phyloP scores from a whole-genome alignment of 768 basidiomycete genomes.

The Chalciporus piperatus region DNA sequence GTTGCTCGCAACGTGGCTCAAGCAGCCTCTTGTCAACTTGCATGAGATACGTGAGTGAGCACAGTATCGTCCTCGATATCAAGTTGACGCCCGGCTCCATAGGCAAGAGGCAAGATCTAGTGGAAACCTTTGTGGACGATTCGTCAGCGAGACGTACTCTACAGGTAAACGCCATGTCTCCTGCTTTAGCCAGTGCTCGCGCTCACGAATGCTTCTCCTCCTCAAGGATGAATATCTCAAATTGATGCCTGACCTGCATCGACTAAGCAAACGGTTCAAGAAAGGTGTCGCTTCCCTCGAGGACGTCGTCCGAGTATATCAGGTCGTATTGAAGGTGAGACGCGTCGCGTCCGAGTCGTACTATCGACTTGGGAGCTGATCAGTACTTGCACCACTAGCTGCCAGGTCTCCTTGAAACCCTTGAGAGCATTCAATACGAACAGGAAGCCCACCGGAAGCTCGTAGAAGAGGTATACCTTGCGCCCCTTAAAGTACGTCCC shows the following conservation, averaged over 20 bases:
- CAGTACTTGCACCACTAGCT: conserved; percentile 44
- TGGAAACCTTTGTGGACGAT: conserved; percentile 84
- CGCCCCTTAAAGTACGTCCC: conserved; percentile 52
- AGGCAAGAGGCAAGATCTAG: conserved; percentile 87
- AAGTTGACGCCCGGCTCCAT: background rate
- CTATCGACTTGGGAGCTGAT: background rate
- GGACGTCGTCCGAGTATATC: conserved; percentile 94
- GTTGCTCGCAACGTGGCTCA: conserved; percentile 87
- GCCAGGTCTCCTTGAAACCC: conserved; percentile 65
- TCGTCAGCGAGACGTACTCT: conserved; percentile 64
- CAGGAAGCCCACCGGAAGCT: conserved; percentile 50
- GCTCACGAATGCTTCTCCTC: background rate
- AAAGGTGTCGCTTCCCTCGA: conserved; percentile 81
- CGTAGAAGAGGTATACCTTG: conserved; percentile 66
- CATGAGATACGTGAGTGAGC: conserved; percentile 81
- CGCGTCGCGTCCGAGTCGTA: background rate
- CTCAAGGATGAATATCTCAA: conserved; percentile 89
- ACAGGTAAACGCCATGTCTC: conserved; percentile 48
- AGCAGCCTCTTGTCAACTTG: conserved; percentile 91
- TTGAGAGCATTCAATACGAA: conserved; percentile 50
- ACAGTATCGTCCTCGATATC: background rate
- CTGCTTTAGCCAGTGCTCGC: background rate
- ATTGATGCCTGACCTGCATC: conserved; percentile 89
- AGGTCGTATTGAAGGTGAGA: conserved; percentile 79
- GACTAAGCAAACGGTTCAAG: conserved; percentile 89